These are phyloP conservation scores for Berkeleyomyces basicola DNA, from an alignment of 2,329 filamentous ascomycete genomes.

Conservation along the genomic window DNA sequence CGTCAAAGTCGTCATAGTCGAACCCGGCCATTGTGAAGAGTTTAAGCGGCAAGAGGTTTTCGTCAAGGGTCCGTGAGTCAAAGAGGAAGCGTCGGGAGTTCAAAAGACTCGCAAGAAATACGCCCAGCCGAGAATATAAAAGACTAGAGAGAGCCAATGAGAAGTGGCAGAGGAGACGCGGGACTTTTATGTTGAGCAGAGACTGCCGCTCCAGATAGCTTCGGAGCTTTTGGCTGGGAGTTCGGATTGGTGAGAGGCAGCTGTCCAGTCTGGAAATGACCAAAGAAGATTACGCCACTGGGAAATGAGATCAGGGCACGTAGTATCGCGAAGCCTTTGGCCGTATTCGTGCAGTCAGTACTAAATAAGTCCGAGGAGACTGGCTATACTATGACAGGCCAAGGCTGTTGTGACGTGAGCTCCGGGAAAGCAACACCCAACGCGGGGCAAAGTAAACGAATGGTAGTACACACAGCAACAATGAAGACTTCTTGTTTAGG, in stretches of 20 bases:
- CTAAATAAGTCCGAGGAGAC: no score
- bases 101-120: no score
- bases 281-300: not conserved
- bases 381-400: not conserved
- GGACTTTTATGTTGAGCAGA: no score
- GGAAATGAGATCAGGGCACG: not conserved
- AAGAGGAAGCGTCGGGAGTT: not conserved
- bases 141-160: no score
- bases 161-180: no score
- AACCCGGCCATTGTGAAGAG: slow-evolving; percentile 10
- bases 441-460: slow-evolving; percentile 5
- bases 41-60: not conserved
- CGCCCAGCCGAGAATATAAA: no score
- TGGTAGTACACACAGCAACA: not conserved
- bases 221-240: not conserved
- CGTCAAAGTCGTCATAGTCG: slow-evolving; percentile 22
- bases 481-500: not conserved
- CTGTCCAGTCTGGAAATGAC: not conserved
- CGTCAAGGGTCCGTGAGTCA: not conserved
- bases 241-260: not conserved
- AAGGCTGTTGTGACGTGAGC: not conserved
- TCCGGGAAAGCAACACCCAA: not conserved
- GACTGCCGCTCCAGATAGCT: no score
- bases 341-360: not conserved
- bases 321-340: not conserved